Percentiles rank a stretch among this genome's conserved stretches.
Evolutionary conservation across 306 rosid species (phyloP).

Genomic region (Quercus rubra): DNA sequence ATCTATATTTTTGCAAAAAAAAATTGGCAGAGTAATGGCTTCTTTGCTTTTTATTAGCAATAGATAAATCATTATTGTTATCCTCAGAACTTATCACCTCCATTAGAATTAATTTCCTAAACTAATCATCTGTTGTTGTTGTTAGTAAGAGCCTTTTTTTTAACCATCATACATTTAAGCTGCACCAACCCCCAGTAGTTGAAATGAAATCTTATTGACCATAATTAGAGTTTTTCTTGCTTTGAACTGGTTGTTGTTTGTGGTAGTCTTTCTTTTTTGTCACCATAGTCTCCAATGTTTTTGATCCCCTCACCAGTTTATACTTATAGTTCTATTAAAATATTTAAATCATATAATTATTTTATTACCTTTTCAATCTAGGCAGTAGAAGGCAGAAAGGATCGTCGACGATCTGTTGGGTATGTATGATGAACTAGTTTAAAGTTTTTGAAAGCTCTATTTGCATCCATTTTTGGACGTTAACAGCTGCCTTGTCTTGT

Average conservation of each 20-base stretch:
- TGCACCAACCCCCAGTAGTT: background rate
- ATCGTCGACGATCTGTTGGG: slow-evolving; percentile 58
- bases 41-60: background rate
- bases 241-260: slow-evolving; percentile 11
- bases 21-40: background rate
- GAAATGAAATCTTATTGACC: background rate
- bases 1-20: background rate
- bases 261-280: slow-evolving; percentile 7
- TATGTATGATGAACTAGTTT: slow-evolving; percentile 29
- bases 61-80: background rate
- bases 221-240: background rate
- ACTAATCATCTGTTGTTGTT: background rate
- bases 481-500: slow-evolving; percentile 11
- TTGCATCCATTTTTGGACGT: slow-evolving; percentile 7
- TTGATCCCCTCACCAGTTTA: slow-evolving; percentile 2
- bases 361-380: slow-evolving; percentile 30
- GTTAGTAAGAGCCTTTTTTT: background rate
- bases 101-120: background rate
- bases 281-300: background rate
- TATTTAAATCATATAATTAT: slow-evolving; percentile 14
- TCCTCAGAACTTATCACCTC: background rate
- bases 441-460: background rate
- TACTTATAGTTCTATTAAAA: background rate
- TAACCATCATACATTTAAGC: slow-evolving; percentile 4
- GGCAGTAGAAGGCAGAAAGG: slow-evolving; percentile 44